Evolutionary conservation across 306 rosid genomes (phyloP).

Genomic region (Prunus fruticosa): DNA sequence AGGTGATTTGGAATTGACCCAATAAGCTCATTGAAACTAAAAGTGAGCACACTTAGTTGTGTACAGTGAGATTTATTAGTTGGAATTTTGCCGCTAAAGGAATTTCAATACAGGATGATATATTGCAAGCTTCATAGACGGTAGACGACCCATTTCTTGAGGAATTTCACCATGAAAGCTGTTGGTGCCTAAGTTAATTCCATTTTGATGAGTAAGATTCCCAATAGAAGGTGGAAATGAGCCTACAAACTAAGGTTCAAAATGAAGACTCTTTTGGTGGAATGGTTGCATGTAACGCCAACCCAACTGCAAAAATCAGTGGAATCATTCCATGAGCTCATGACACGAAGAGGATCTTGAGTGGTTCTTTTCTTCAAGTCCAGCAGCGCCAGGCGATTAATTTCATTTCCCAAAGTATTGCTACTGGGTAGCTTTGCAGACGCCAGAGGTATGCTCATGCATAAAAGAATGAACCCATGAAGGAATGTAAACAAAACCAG

Average conservation of each 20-base stretch:
- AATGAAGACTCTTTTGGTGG: slow-evolving; percentile 19
- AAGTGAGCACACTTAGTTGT: not conserved
- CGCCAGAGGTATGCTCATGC: not conserved
- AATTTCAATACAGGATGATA: slow-evolving; percentile 21
- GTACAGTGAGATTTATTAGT: slow-evolving; percentile 31
- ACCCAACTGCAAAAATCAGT: slow-evolving; percentile 30
- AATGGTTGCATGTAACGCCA: slow-evolving; percentile 34
- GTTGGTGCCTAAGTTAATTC: slow-evolving; percentile 18
- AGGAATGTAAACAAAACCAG: not conserved
- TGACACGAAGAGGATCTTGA: slow-evolving; percentile 24
- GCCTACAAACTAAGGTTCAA: slow-evolving; percentile 19
- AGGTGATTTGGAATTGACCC: slow-evolving; percentile 28
- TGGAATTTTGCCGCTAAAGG: slow-evolving; percentile 34
- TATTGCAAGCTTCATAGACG: not conserved
- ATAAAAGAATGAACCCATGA: not conserved
- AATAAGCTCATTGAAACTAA: not conserved
- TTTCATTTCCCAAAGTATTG: slow-evolving; percentile 13
- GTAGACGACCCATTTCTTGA: slow-evolving; percentile 24
- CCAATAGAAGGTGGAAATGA: slow-evolving; percentile 22
- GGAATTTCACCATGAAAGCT: slow-evolving; percentile 33
- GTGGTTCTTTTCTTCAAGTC: slow-evolving; percentile 28
- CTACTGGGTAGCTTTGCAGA: not conserved
- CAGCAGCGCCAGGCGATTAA: slow-evolving; percentile 26
- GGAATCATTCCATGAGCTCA: no score
- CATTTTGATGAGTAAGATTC: slow-evolving; percentile 10